These are phyloP conservation scores for Microthyrium microscopicum DNA, from an alignment of 2,329 filamentous ascomycete species.

Conservation along the genomic window DNA sequence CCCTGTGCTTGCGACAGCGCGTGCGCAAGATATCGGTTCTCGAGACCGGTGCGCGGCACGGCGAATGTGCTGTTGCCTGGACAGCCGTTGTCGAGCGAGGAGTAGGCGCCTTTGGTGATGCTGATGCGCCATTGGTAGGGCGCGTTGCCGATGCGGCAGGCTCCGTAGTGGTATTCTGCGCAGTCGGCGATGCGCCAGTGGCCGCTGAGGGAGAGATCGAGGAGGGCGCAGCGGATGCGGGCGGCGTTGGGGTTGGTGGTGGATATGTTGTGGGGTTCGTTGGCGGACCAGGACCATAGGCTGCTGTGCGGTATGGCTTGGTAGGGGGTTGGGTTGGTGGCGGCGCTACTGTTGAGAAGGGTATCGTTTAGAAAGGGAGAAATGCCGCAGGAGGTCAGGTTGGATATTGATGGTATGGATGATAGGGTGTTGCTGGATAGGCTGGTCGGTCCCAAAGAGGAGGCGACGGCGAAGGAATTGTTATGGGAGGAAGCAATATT, in stretches of 20 bases:
- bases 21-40: conserved; percentile 40
- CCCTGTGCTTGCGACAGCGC: conserved; percentile 14
- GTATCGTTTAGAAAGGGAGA: conserved; percentile 42
- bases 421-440: conserved; percentile 13
- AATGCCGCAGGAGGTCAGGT: conserved; percentile 40
- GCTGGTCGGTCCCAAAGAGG: no score
- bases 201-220: conserved; percentile 26
- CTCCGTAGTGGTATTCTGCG: conserved; percentile 30
- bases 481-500: conserved; percentile 6
- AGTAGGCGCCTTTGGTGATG: conserved; percentile 24
- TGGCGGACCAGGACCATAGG: conserved; percentile 43
- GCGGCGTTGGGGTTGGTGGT: conserved; percentile 13
- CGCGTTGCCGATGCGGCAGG: conserved; percentile 36
- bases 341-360: conserved; percentile 34
- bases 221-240: conserved; percentile 38
- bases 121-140: conserved; percentile 44
- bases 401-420: conserved; percentile 15
- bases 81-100: conserved; percentile 29
- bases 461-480: conserved; percentile 19
- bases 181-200: conserved; percentile 44
- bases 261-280: conserved; percentile 35
- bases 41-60: conserved; percentile 43
- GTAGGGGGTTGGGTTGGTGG: conserved; percentile 31
- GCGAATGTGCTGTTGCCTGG: conserved; percentile 32
- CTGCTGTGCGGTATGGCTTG: conserved; percentile 32